phyloP scores from a whole-genome alignment of 2,329 filamentous ascomycete genomes.

The Hypoxylon sp. region DNA sequence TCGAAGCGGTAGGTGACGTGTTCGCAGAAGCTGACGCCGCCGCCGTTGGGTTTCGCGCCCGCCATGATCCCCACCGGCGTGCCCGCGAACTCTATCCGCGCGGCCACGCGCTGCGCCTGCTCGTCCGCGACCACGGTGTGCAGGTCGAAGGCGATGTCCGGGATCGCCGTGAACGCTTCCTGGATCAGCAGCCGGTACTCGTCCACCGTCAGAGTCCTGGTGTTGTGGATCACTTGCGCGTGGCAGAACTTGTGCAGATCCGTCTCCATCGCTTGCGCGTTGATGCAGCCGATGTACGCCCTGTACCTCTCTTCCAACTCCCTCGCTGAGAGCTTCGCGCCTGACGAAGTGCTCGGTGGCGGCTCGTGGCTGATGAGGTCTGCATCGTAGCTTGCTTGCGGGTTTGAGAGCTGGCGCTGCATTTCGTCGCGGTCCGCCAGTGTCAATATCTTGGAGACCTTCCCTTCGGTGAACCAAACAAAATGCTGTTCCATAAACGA shows the following conservation, averaged over 20 bases:
- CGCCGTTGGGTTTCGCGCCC: slow-evolving; percentile 50
- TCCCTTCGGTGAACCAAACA: slow-evolving; percentile 39
- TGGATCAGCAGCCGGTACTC: slow-evolving; percentile 51
- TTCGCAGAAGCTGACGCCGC: slow-evolving; percentile 50
- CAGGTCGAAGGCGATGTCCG: slow-evolving; percentile 48
- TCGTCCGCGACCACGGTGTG: slow-evolving; percentile 51
- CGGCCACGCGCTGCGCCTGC: slow-evolving; percentile 50
- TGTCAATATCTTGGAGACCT: slow-evolving; percentile 36
- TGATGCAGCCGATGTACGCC: slow-evolving; percentile 52
- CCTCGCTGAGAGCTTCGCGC: slow-evolving; percentile 22
- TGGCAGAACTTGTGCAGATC: slow-evolving; percentile 49
- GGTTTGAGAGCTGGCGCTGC: slow-evolving; percentile 32
- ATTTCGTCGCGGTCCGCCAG: slow-evolving; percentile 37
- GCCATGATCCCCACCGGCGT: slow-evolving; percentile 47
- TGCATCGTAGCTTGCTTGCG: slow-evolving; percentile 19
- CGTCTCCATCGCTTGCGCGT: slow-evolving; percentile 45
- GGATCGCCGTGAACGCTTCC: slow-evolving; percentile 47
- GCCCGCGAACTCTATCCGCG: slow-evolving; percentile 50
- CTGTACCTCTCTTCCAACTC: slow-evolving; percentile 46
- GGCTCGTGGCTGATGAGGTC: slow-evolving; percentile 33
- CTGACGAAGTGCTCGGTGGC: slow-evolving; percentile 11
- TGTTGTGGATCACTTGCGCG: slow-evolving; percentile 50
- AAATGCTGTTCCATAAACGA: slow-evolving; percentile 36
- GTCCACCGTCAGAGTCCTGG: slow-evolving; percentile 38
- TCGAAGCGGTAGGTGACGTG: slow-evolving; percentile 54